phyloP scores from a whole-genome alignment of 2,329 filamentous ascomycete species.

The Paecilomyces formosus region DNA sequence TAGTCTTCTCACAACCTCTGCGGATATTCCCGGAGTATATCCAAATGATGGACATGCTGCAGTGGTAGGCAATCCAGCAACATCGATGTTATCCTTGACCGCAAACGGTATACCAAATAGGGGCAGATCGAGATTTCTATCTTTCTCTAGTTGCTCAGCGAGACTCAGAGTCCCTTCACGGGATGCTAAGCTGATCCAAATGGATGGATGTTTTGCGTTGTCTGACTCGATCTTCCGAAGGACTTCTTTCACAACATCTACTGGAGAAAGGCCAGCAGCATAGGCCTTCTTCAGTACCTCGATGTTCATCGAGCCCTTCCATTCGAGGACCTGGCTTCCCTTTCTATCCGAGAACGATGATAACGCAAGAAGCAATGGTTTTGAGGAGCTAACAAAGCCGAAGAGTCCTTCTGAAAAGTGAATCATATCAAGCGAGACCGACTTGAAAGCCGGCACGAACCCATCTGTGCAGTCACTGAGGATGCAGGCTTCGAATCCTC shows the following conservation, averaged over 20 bases:
- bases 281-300: constrained; percentile 9
- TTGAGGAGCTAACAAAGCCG: constrained; percentile 19
- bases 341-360: background rate
- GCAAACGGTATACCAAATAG: constrained; percentile 44
- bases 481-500: constrained; percentile 55
- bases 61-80: constrained; percentile 39
- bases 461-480: constrained; percentile 37
- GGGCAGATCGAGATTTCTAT: constrained; percentile 21
- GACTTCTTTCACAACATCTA: constrained; percentile 32
- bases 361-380: background rate
- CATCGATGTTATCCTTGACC: constrained; percentile 43
- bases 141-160: background rate
- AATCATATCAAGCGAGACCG: constrained; percentile 26
- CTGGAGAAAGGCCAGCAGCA: constrained; percentile 32
- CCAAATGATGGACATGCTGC: constrained; percentile 42
- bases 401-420: constrained; percentile 29
- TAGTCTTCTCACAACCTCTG: constrained; percentile 41
- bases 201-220: constrained; percentile 1
- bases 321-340: background rate
- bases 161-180: background rate
- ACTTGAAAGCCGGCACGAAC: constrained; percentile 26
- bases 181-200: background rate
- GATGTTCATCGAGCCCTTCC: constrained; percentile 1
- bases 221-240: constrained; percentile 2
- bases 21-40: constrained; percentile 40